Percentiles rank a stretch among this genome's conserved stretches.
Conservation (phyloP, 78 protist species). For the Dictyostelium firmibasis region DNA sequence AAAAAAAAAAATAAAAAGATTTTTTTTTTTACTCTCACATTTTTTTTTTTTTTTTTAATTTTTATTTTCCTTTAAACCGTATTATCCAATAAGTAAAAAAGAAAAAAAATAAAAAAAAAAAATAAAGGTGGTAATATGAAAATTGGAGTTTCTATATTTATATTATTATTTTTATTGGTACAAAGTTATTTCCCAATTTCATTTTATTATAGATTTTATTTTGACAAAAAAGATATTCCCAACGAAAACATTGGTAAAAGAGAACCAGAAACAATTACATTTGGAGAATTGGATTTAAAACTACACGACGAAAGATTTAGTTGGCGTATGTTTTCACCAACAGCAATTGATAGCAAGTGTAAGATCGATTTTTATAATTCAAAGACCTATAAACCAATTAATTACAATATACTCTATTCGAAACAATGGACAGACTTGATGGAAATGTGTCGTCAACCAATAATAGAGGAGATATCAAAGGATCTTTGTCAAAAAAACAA, state of each 20-base stretch:
- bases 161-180: constrained; percentile 6
- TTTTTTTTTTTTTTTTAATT: neutral
- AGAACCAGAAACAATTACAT: neutral
- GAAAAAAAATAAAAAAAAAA: no score
- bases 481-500: constrained; percentile 42
- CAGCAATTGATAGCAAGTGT: constrained; percentile 24
- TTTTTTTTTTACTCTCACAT: neutral
- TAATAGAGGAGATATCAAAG: constrained; percentile 41
- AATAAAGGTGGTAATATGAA: neutral
- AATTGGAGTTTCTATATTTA: constrained; percentile 5
- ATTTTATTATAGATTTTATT: constrained; percentile 12
- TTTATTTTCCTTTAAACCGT: neutral
- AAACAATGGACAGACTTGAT: constrained; percentile 65
- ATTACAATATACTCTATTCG: neutral
- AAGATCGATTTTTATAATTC: neutral
- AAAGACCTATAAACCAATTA: neutral
- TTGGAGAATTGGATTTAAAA: neutral
- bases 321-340: constrained; percentile 80
- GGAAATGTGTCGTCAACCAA: constrained; percentile 50
- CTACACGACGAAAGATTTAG: constrained; percentile 59
- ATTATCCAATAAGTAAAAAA: no score
- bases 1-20: neutral
- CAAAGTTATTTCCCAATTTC: constrained; percentile 39
- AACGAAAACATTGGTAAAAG: neutral
- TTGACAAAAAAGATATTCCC: neutral